phyloP scores from a whole-genome alignment of 306 rosid genomes.

The Vigna angularis region DNA sequence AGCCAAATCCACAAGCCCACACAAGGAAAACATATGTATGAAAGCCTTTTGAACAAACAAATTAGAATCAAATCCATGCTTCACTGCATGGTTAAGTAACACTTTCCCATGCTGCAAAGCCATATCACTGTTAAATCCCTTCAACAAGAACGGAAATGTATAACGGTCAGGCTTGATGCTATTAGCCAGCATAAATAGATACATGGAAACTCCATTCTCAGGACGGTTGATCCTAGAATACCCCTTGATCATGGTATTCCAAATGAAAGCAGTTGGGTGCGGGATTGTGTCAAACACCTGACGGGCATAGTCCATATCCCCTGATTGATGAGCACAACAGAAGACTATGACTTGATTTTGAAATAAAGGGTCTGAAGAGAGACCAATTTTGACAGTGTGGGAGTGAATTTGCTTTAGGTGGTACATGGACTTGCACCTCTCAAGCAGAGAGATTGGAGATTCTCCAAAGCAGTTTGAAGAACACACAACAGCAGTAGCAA shows the following conservation, averaged over 20 bases:
- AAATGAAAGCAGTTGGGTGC: slow-evolving; percentile 65
- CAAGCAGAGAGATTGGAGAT: slow-evolving; percentile 48
- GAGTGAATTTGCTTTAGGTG: slow-evolving; percentile 79
- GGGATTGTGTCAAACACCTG: slow-evolving; percentile 70
- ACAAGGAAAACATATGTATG: slow-evolving; percentile 63
- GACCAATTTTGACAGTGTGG: slow-evolving; percentile 60
- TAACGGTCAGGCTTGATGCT: slow-evolving; percentile 64
- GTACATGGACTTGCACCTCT: slow-evolving; percentile 66
- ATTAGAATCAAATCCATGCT: slow-evolving; percentile 70
- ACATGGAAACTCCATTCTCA: slow-evolving; percentile 60
- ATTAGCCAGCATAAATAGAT: slow-evolving; percentile 63
- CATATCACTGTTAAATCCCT: slow-evolving; percentile 56
- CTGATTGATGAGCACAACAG: slow-evolving; percentile 57
- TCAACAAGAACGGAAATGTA: slow-evolving; percentile 80
- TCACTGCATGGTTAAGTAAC: slow-evolving; percentile 71
- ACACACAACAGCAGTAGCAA: slow-evolving; percentile 41
- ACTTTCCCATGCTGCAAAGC: slow-evolving; percentile 61
- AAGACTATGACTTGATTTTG: slow-evolving; percentile 54
- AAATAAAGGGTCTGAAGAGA: slow-evolving; percentile 49
- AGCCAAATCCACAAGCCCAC: slow-evolving; percentile 70
- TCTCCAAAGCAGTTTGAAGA: slow-evolving; percentile 38
- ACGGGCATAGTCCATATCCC: slow-evolving; percentile 69
- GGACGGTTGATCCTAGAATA: slow-evolving; percentile 64
- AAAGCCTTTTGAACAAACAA: slow-evolving; percentile 75
- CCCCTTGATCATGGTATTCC: slow-evolving; percentile 85